Evolutionary conservation across 305 asterid species (phyloP).

Genomic region (Fraxinus xanthoxyloides): DNA sequence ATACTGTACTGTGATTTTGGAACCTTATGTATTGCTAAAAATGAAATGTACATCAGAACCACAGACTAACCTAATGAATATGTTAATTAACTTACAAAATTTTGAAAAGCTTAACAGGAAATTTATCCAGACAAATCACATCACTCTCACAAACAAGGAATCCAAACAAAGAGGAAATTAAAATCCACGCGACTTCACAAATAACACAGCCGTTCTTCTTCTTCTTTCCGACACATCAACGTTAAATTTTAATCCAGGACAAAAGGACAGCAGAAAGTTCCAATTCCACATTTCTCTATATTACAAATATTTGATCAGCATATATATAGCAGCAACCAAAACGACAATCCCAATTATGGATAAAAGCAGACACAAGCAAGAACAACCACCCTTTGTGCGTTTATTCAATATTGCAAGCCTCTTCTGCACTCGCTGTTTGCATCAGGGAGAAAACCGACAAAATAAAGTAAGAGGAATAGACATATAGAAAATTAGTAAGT

Average conservation of each 20-base stretch:
- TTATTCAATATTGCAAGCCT: slow-evolving; percentile 49
- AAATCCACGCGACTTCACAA: neutral
- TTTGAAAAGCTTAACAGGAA: neutral
- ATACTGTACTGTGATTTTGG: neutral
- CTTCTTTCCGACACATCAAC: neutral
- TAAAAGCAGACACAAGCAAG: slow-evolving; percentile 47
- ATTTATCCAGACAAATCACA: neutral
- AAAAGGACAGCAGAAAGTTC: neutral
- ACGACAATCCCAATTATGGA: slow-evolving; percentile 40
- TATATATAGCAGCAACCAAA: slow-evolving; percentile 38
- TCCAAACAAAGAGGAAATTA: neutral
- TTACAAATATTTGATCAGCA: slow-evolving; percentile 44
- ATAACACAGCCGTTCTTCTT: neutral
- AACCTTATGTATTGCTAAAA: neutral
- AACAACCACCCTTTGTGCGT: slow-evolving; percentile 53
- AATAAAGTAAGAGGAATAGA: neutral
- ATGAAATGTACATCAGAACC: neutral
- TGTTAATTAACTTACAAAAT: neutral
- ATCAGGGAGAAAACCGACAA: neutral
- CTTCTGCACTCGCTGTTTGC: slow-evolving; percentile 52
- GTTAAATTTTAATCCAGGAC: neutral
- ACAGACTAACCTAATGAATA: neutral
- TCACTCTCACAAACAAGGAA: neutral
- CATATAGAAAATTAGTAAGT: neutral
- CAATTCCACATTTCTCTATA: neutral